Evolutionary conservation across 2,329 filamentous ascomycete genomes (phyloP), one percentile per base, ranked within the genome.

Genomic region (Lasiodiplodia sp.): DNA sequence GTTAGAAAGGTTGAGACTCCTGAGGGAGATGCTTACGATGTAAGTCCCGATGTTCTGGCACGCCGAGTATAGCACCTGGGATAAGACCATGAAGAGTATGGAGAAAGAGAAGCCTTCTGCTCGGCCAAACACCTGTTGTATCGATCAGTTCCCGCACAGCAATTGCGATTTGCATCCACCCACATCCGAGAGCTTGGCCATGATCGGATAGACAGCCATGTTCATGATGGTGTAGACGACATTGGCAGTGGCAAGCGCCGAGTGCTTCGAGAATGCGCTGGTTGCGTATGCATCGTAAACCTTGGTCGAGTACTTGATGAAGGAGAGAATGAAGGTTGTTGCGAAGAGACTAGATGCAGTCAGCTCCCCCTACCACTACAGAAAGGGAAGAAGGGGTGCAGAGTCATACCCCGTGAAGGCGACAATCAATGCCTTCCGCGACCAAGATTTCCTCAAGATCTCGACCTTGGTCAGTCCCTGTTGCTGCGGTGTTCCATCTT

Each of bases 231-330:
- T 51, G 47, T 51, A 51, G 16, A 21, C 47, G 10, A 51, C 47
- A 25, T 51, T 51, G 7, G 47, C 47, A n/a, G 47, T 51, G 23
- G 47, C 14, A 51, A 51, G 47, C n/a, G 47, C 47, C 10, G 47
- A 18, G 23, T 51, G 47, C 11, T 51, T 51, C 0, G 47, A 51
- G 25, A 51, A 51, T 21, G 47, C 47, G 18, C 47, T 51, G 4
- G 47, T 51, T 5, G 47, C 47, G 23, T 21, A 51, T n/a, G 47
- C 47, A 21, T 51, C 47, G 23, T 51, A 51, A 16, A 51, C 47
- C 47, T 51, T 51, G 18, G 47, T 51, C 18, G 47, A 51, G n/a
- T 51, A 51, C 47, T 51, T 51, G 47, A 51, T 51, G 47, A 51
- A 51, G 10, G 47, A 51, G 23, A 51, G 47, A 3, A 51, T 51